A percentile compares a stretch with the other conserved stretches of the same genome.
phyloP scores from a whole-genome alignment of 495 filamentous ascomycete species.

The Saxophila tyrrhenica region DNA sequence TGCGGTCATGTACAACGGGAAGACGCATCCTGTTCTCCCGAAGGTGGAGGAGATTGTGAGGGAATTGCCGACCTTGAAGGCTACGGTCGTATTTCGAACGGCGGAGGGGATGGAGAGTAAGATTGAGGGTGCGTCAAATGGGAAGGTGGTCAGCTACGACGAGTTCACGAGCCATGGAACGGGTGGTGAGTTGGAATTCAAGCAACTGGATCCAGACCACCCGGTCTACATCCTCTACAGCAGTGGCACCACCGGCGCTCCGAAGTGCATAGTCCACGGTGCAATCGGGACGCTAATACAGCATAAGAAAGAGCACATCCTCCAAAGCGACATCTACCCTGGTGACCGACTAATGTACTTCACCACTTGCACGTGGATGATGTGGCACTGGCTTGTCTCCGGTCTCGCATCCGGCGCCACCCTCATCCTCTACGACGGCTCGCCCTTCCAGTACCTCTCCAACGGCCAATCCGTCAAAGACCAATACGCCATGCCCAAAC shows the following conservation, averaged over 20 bases:
- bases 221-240: slow-evolving; percentile 85
- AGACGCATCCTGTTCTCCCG: slow-evolving; percentile 55
- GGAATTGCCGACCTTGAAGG: slow-evolving; percentile 49
- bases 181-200: slow-evolving; percentile 43
- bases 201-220: slow-evolving; percentile 65
- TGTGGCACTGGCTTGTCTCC: slow-evolving; percentile 93
- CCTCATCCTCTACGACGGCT: slow-evolving; percentile 78
- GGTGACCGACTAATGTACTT: slow-evolving; percentile 68
- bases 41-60: slow-evolving; percentile 65
- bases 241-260: slow-evolving; percentile 77
- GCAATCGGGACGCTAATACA: slow-evolving; percentile 79
- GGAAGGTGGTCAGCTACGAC: slow-evolving; percentile 37
- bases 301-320: slow-evolving; percentile 84
- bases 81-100: slow-evolving; percentile 60
- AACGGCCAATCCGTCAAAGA: slow-evolving; percentile 31
- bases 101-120: slow-evolving; percentile 30
- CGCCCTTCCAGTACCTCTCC: slow-evolving; percentile 50
- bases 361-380: slow-evolving; percentile 91
- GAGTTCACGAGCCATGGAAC: slow-evolving; percentile 40
- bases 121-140: not conserved
- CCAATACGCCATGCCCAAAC: slow-evolving; percentile 58
- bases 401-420: slow-evolving; percentile 69
- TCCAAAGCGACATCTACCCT: slow-evolving; percentile 66
- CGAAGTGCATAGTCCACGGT: slow-evolving; percentile 87
- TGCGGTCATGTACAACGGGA: slow-evolving; percentile 78